Conservation (phyloP, 2,329 filamentous ascomycete species). For the Myriosclerotinia curreyana region DNA sequence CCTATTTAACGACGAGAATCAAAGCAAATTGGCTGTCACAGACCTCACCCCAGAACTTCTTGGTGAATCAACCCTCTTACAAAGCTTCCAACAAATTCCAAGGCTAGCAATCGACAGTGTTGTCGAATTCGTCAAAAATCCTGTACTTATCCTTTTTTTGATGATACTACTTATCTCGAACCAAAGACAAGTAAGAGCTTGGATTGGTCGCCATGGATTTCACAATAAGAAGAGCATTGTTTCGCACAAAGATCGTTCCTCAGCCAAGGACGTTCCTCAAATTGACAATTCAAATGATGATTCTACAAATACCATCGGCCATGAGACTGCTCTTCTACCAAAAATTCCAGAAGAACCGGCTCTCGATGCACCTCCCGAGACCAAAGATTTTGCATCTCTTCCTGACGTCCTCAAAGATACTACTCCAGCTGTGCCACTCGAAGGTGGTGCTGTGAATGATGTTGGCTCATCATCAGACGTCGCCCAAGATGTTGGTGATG, state of each 20-base stretch:
- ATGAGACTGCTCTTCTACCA: constrained; percentile 1
- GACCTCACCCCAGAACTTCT: constrained; percentile 37
- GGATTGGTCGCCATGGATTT: constrained; percentile 38
- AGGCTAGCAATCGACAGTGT: constrained; percentile 50
- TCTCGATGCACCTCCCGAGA: neutral
- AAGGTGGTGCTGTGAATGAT: constrained; percentile 11
- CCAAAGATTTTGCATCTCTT: neutral
- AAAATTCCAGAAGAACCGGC: constrained; percentile 8
- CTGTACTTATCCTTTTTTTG: constrained; percentile 42
- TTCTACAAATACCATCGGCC: neutral
- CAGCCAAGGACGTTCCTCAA: neutral
- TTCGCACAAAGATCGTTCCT: constrained; percentile 29
- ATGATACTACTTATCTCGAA: constrained; percentile 31
- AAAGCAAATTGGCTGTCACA: constrained; percentile 34
- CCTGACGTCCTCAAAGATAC: neutral
- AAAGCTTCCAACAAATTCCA: constrained; percentile 51
- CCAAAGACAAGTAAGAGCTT: constrained; percentile 32
- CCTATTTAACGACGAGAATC: constrained; percentile 20
- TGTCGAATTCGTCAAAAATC: constrained; percentile 56
- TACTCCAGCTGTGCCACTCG: neutral
- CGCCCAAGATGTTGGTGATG: constrained; percentile 12
- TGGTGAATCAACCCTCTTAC: constrained; percentile 45
- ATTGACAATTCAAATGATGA: constrained; percentile 21
- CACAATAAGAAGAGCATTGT: neutral
- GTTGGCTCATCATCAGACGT: neutral